These are phyloP conservation scores for Fusarium sp. DNA, from an alignment of 2,329 filamentous ascomycete genomes.

Conservation along the genomic window DNA sequence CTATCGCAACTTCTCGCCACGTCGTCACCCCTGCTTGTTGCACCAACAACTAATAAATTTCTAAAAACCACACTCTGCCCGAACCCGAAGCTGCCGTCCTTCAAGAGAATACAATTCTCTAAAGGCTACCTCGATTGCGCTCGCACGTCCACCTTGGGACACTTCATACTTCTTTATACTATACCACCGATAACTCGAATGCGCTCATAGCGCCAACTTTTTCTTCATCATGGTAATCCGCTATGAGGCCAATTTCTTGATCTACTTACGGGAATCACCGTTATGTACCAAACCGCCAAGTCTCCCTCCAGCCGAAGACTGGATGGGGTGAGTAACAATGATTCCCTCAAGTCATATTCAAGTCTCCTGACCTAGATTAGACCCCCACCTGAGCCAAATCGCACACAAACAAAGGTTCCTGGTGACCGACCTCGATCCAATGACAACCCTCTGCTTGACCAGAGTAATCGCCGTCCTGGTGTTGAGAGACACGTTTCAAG, in stretches of 20 bases:
- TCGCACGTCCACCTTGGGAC: background rate
- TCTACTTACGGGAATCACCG: slow-evolving; percentile 81
- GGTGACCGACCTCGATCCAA: slow-evolving; percentile 57
- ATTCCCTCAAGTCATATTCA: slow-evolving; percentile 12
- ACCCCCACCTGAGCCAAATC: slow-evolving; percentile 56
- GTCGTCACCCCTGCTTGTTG: slow-evolving; percentile 16
- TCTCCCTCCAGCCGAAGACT: slow-evolving; percentile 88
- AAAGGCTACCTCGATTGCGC: background rate
- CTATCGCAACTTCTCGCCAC: slow-evolving; percentile 32
- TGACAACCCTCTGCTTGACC: slow-evolving; percentile 58
- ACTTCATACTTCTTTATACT: slow-evolving; percentile 12
- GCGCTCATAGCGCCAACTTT: slow-evolving; percentile 48
- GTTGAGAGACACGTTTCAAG: slow-evolving; percentile 65
- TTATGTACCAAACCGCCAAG: slow-evolving; percentile 82
- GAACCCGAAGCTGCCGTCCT: background rate
- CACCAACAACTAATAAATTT: background rate
- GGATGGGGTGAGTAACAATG: slow-evolving; percentile 82
- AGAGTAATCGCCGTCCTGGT: slow-evolving; percentile 61
- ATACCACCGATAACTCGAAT: slow-evolving; percentile 46
- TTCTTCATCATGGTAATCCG: slow-evolving; percentile 62
- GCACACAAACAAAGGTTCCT: slow-evolving; percentile 56
- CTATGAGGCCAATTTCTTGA: slow-evolving; percentile 81
- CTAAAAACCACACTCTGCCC: background rate
- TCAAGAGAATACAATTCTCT: background rate
- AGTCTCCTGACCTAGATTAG: slow-evolving; percentile 47